Conservation (phyloP, 2,329 filamentous ascomycete genomes). For the Phialocephala subalpina region DNA sequence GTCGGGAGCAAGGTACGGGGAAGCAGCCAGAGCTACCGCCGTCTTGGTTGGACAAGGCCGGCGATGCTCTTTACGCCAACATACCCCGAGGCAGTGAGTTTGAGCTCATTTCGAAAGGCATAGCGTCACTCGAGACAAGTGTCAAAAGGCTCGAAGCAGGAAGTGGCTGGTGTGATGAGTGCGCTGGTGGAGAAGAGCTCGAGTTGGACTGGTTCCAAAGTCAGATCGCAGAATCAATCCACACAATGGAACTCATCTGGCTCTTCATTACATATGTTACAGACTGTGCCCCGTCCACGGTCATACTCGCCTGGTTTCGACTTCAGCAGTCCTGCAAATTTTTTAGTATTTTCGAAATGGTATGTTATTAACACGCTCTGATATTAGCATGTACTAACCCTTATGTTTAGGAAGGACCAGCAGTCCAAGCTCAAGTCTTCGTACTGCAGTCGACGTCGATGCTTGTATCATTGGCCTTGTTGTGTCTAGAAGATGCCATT, state of each 20-base stretch:
- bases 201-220: conserved; percentile 68
- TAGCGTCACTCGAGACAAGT: conserved; percentile 57
- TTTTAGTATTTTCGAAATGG: conserved; percentile 67
- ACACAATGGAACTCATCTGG: conserved; percentile 78
- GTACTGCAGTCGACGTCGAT: conserved; percentile 75
- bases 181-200: conserved; percentile 59
- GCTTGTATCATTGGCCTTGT: conserved; percentile 73
- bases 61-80: background rate
- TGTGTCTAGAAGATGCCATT: conserved; percentile 58
- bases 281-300: conserved; percentile 62
- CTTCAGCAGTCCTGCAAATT: conserved; percentile 75
- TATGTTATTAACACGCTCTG: conserved; percentile 43
- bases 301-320: conserved; percentile 77
- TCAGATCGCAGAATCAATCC: conserved; percentile 73
- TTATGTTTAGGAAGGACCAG: conserved; percentile 33
- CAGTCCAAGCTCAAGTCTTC: conserved; percentile 53
- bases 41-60: conserved; percentile 8
- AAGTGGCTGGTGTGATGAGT: conserved; percentile 53
- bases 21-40: conserved; percentile 3
- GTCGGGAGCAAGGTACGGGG: background rate
- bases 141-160: conserved; percentile 53
- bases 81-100: background rate
- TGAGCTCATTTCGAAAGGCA: conserved; percentile 45
- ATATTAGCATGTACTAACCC: conserved; percentile 17
- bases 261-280: conserved; percentile 69